Percentiles rank a stretch among this genome's conserved stretches.
These are phyloP conservation scores for Neofusicoccum cordaticola DNA, from an alignment of 2,329 filamentous ascomycete genomes.

Conservation along the genomic window DNA sequence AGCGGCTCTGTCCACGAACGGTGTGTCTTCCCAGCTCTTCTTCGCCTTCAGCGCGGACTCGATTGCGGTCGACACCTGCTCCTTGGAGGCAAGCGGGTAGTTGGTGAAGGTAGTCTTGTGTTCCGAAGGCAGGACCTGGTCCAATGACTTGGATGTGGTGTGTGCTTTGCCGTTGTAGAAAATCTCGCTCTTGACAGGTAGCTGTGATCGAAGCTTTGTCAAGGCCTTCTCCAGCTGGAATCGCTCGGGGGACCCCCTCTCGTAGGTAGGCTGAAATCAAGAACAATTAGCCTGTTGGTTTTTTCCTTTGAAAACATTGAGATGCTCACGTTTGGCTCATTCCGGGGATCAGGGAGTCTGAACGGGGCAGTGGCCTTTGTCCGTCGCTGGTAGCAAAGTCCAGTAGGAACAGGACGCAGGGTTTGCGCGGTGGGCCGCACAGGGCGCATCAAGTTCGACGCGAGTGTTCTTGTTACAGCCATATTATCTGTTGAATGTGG, in stretches of 20 bases:
- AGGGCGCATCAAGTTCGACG: constrained; percentile 18
- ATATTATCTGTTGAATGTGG: constrained; percentile 13
- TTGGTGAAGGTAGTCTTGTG: constrained; percentile 74
- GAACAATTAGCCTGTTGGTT: neutral
- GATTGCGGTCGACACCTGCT: constrained; percentile 77
- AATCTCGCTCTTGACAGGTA: constrained; percentile 29
- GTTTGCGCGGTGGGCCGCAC: constrained; percentile 1
- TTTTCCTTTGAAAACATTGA: neutral
- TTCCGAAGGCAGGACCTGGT: constrained; percentile 29
- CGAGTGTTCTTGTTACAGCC: constrained; percentile 21
- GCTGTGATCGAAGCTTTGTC: constrained; percentile 27
- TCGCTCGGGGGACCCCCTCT: constrained; percentile 29
- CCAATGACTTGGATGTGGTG: constrained; percentile 24
- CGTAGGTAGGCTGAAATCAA: constrained; percentile 23
- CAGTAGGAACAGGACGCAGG: neutral
- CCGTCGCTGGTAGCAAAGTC: constrained; percentile 23
- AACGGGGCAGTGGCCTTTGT: constrained; percentile 30
- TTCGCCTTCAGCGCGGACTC: constrained; percentile 80
- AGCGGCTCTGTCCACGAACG: constrained; percentile 86
- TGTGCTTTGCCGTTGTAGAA: constrained; percentile 29
- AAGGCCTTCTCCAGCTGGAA: constrained; percentile 25
- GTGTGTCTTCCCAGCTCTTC: constrained; percentile 78
- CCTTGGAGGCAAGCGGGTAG: constrained; percentile 76
- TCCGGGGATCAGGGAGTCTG: constrained; percentile 27
- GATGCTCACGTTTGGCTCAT: constrained; percentile 26